Evolutionary conservation across 208 protist genomes (phyloP), one percentile per base, ranked within the genome.

Genomic region (Crithidia acanthocephali): DNA sequence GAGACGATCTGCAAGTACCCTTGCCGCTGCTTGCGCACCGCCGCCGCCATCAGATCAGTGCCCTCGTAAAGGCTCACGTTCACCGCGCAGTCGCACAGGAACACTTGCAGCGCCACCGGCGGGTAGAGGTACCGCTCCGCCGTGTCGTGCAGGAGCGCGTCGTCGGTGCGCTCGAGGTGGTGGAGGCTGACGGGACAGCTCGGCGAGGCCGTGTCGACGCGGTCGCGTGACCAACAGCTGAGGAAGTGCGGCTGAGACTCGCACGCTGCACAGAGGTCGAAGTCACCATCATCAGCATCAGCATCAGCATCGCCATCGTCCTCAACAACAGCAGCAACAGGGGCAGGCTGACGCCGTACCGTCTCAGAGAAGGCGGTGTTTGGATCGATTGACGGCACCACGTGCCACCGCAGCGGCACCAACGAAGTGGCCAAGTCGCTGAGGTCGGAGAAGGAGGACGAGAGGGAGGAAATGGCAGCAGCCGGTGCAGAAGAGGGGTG

Each of bases 1-100:
- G 64, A 72, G 1, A 74, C 64, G 32, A 79, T 74, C 32, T 83
- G 69, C 33, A 76, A 37, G 35, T 74, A 79, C 11, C 72, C 65
- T 22, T 69, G 71, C 25, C 69, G 71, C 67, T 74, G 66, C 62
- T 67, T 69, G 23, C 77, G 77, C 37, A 65, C 50, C 15, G 77
- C 72, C 18, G 79, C 68, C 22, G 66, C 55, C 47, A 74, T 72
- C 56, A 90, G 69, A 58, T 90, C 85, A 2, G 70, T 74, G 0
- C 85, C 85, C 47, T 83, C 81, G 61, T 90, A 90, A 0, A 90
- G 61, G 23, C 82, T 74, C 23, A 80, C 44, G 72, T 74, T 76
- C 15, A 78, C 18, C 62, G 79, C 67, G 59, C 81, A 87, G 51
- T 79, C 77, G 40, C 71, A 70, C 13, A 90, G 64, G 59, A 69